Evolutionary conservation across 2,329 filamentous ascomycete species (phyloP).

Genomic region (Colletotrichum karsti): DNA sequence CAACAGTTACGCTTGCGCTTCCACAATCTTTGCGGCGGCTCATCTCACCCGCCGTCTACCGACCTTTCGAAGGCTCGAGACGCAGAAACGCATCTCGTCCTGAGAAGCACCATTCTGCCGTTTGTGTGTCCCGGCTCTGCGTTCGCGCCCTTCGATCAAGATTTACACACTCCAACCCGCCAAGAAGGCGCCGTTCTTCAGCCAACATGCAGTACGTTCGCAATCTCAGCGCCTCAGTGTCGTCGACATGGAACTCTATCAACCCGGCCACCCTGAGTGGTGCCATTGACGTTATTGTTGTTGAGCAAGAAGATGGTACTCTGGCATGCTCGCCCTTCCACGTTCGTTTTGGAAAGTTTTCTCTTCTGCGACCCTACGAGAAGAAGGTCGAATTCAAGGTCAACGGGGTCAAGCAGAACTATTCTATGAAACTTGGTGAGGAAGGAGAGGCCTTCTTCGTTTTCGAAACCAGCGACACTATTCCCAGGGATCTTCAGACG

Average conservation of each 20-base stretch:
- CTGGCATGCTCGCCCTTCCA: slow-evolving; percentile 96
- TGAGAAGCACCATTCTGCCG: not conserved
- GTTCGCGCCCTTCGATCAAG: not conserved
- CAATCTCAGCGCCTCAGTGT: slow-evolving; percentile 93
- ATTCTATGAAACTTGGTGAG: slow-evolving; percentile 98
- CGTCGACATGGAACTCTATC: slow-evolving; percentile 99
- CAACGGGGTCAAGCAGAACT: slow-evolving; percentile 90
- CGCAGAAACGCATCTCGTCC: not conserved
- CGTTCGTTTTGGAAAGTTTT: slow-evolving; percentile 99
- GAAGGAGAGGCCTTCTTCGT: slow-evolving; percentile 99
- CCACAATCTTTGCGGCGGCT: not conserved
- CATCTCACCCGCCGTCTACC: not conserved
- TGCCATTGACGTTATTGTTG: slow-evolving; percentile 98
- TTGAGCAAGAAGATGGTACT: slow-evolving; percentile 91
- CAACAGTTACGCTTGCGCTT: slow-evolving; percentile 14
- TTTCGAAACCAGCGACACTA: slow-evolving; percentile 91
- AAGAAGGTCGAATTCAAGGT: slow-evolving; percentile 99
- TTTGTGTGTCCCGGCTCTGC: not conserved
- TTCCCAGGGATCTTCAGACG: slow-evolving; percentile 93
- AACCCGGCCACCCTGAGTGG: slow-evolving; percentile 97
- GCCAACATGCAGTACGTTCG: slow-evolving; percentile 93
- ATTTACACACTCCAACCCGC: not conserved
- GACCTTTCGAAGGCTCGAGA: not conserved
- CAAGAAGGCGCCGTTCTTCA: not conserved
- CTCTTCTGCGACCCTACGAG: slow-evolving; percentile 90